Base-by-base conservation (phyloP, 2,329 filamentous ascomycete genomes). In the Nemania serpens region DNA sequence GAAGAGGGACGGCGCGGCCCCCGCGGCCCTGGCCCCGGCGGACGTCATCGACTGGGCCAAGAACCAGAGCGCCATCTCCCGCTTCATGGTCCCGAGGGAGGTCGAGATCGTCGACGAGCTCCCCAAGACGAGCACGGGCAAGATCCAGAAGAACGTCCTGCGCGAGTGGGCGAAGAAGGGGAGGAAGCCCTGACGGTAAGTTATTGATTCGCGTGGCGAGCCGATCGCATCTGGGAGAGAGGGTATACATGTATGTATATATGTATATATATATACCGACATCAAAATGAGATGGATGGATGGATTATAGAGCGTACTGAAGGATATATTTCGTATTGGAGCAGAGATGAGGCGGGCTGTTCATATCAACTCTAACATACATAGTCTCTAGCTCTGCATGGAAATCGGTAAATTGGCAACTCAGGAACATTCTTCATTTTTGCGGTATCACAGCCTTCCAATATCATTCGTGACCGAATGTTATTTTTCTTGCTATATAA, bases 41-140 rank as follows among this genome's bases (percentile, higher is more conserved):
- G 89, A 91, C 9, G 80, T 99, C 25, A 93, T 98, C 59, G 77
- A 85, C 49, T 99, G 95, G 95, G 92, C 93, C 2, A 93, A 89
- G 75, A 81, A 89, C 66, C 84, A 91, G 69, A 91, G 89, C 72
- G 82, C 82, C 29, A 97, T 99, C 68, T 93, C 90, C 77, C 87
- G 88, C 66, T 99, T 97, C 73, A 98, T 98, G 95, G 88, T 90
- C 13, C 87, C 86, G 25, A 75, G 83, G 42, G 87, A 89, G 72
- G 84, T 88, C 0, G 91, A 96, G 75, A 80, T 98, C 45, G 86
- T 99, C n/a, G 68, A 79, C 5, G 93, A 97, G 75, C 80, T 99
- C 66, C 95, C 95, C 10, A 99, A 99, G 84, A 99, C 95, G 29
- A 95, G 91, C 75, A 99, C 95, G 0, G 95, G 95, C 2, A 99